Evolutionary conservation across 2,329 filamentous ascomycete species (phyloP), one percentile per base, ranked within the genome.

Genomic region (Alternaria atra): DNA sequence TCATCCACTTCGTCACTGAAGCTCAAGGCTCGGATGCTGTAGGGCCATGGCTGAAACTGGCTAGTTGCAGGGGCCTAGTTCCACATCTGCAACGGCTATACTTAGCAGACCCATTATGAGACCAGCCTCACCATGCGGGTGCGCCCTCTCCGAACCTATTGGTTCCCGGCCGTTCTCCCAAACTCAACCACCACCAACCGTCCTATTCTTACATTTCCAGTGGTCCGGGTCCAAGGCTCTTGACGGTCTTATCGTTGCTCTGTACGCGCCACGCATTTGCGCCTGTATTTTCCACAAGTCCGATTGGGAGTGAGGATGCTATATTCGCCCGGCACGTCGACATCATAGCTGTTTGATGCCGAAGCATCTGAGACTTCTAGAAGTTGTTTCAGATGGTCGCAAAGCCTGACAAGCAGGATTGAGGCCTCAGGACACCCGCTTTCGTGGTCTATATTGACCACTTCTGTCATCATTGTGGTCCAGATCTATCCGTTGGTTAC

Each of bases 51-150:
- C 72, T 77, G 74, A 77, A 77, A 78, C 74, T 56, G 48, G 61
- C 58, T 63, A 60, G 39, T 68, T 74, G 68, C 74, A 74, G 70
- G 32, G 68, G 69, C 64, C 61, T 58, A 59, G 72, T 76, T 77
- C 73, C 73, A 77, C 64, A 60, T 73, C 58, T 76, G 72, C 72
- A 68, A 73, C 74, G 65, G 64, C 74, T 73, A 73, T 72, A 73
- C 73, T 70, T 77, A 77, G 76, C 67, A 66, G 66, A 50, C 61
- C 67, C 67, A 61, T 63, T 61, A 60, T 67, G 50, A 64, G 65
- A 52, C 64, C 61, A 55, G 52, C 57, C 56, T 46, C 56, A 39
- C 61, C 63, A 70, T 67, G 71, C 72, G 73, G 73, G 62, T 71
- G 55, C 53, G 32, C 34, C 56, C 60, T 52, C 37, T 69, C 63